Base-by-base conservation (phyloP, 2,329 filamentous ascomycete genomes). In the Chrysoporthe cubensis region DNA sequence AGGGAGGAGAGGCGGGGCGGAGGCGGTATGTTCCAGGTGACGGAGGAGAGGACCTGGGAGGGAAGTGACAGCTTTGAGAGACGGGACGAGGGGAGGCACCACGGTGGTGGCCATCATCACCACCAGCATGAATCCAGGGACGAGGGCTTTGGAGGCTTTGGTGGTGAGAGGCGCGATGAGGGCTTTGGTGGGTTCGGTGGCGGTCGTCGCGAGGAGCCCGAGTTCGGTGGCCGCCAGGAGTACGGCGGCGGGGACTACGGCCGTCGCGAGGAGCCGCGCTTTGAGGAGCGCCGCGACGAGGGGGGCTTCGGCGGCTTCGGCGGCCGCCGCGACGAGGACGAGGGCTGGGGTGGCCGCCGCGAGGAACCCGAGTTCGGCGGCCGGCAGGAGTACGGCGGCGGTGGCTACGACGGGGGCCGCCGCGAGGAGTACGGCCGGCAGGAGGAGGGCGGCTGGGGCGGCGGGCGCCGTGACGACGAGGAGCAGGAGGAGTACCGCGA, bases 21-120 rank as follows among this genome's bases (percentile, higher is more conserved):
- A 7, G 85, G 87, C 56, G 84, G 87, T 26, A 26, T 26, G 6
- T 89, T 87, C 70, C 85, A 90, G 73, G 81, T 87, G 71, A 85
- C 82, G 50, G 86, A 85, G 46, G 86, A 90, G 77, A 81, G 82
- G 42, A 82, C 78, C 26, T 83, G 85, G 65, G 72, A 76, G 26
- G 73, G 73, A 42, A 73, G 73, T 7, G 71, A 72, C 46, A 69
- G 72, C 43, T 73, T 72, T 42, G 68, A 71, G 40, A 73, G 72
- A 50, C 71, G 76, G 62, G 74, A 76, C 26, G 72, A 75, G 54
- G 69, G 73, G 40, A 68, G 75, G 61, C 73, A 75, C 66, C 70
- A 77, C 59, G 69, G 73, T 62, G 71, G 75, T 64, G 65, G 73
- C 43, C 48, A 50, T 13, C 52, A 37, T 56, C 70, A 73, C 54